Percentiles rank a stretch among this genome's conserved stretches.
Evolutionary conservation across 2,329 filamentous ascomycete species (phyloP).

Genomic region (Aureobasidium sp.): DNA sequence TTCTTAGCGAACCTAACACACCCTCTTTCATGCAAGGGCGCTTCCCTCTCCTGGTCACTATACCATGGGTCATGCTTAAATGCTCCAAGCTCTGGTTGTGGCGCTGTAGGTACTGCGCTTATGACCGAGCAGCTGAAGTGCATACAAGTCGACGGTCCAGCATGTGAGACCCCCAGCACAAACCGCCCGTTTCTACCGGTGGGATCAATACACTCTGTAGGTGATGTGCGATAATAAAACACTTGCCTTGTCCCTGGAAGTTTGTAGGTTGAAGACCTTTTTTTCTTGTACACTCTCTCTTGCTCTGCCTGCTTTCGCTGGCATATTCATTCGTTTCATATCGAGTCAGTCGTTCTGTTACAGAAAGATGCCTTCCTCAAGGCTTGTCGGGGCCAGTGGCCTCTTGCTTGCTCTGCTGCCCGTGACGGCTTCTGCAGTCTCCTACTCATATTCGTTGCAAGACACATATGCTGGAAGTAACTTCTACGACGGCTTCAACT

Average conservation of each 20-base stretch:
- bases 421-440: slow-evolving; percentile 4
- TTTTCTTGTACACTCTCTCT: background rate
- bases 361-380: slow-evolving; percentile 4
- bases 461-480: slow-evolving; percentile 39
- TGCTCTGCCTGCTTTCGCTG: background rate
- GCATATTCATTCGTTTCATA: background rate
- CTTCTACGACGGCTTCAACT: slow-evolving; percentile 47
- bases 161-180: background rate
- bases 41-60: background rate
- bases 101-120: background rate
- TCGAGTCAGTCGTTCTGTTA: background rate
- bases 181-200: slow-evolving; percentile 9
- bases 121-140: background rate
- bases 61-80: background rate
- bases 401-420: background rate
- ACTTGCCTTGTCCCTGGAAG: background rate
- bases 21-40: background rate
- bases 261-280: background rate
- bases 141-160: background rate
- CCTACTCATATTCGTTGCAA: slow-evolving; percentile 28
- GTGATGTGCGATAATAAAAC: background rate
- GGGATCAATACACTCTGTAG: slow-evolving; percentile 8
- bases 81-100: background rate
- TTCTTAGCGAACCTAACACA: background rate
- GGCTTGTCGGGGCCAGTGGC: background rate